Conservation (phyloP, 164 flowering plant species). For the Saururus chinensis region DNA sequence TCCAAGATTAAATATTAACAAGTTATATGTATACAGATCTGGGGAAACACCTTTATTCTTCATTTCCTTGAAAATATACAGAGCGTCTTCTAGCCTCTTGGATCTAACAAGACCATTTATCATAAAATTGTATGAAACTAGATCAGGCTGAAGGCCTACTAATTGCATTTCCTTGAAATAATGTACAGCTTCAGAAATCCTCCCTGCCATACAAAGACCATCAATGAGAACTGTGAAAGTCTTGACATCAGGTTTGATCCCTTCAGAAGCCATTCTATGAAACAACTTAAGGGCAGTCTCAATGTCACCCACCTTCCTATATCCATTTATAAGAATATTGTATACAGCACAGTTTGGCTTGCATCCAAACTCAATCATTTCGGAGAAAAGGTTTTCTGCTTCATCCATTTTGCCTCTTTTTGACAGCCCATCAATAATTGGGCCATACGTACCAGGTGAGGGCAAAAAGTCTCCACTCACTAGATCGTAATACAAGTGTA, state of each 20-base stretch:
- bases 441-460: constrained; percentile 87
- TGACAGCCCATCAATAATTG: constrained; percentile 77
- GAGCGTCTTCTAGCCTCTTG: constrained; percentile 59
- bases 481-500: constrained; percentile 66
- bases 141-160: constrained; percentile 62
- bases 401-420: constrained; percentile 67
- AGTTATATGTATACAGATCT: constrained; percentile 71
- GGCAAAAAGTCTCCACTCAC: constrained; percentile 69
- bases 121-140: constrained; percentile 66
- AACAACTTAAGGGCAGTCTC: constrained; percentile 55
- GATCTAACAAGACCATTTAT: constrained; percentile 73
- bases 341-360: constrained; percentile 77
- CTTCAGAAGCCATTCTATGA: constrained; percentile 60
- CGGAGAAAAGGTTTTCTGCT: constrained; percentile 61
- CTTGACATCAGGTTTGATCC: constrained; percentile 73
- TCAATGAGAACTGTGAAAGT: constrained; percentile 75
- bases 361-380: constrained; percentile 76
- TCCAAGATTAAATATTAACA: constrained; percentile 71
- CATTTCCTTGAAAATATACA: constrained; percentile 66
- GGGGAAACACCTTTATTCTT: constrained; percentile 43
- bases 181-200: constrained; percentile 55
- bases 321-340: constrained; percentile 81
- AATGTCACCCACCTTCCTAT: constrained; percentile 64
- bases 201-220: constrained; percentile 63
- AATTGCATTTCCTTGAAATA: constrained; percentile 61